A percentile compares a stretch with the other conserved stretches of the same genome.
Evolutionary conservation across 805 yeast genomes (phyloP).

Genomic region (Candida montana): DNA sequence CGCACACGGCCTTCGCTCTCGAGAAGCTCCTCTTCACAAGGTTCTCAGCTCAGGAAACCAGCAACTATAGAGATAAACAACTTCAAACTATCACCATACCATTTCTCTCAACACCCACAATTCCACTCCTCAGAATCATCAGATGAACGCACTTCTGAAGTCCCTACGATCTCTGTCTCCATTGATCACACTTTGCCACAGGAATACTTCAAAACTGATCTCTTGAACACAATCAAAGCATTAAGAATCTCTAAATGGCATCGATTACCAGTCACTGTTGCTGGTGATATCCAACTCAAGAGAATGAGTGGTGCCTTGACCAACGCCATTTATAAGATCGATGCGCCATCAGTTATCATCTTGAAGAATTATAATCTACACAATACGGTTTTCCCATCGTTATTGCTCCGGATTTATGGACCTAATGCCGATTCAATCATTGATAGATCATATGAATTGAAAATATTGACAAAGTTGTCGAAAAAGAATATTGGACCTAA

Average conservation of each 20-base stretch:
- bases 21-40: conserved; percentile 7
- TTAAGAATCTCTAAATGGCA: conserved; percentile 80
- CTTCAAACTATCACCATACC: conserved; percentile 7
- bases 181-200: conserved; percentile 74
- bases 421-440: conserved; percentile 80
- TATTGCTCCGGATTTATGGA: conserved; percentile 82
- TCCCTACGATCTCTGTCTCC: conserved; percentile 47
- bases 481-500: conserved; percentile 81
- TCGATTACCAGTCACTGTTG: conserved; percentile 28
- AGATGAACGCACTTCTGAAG: conserved; percentile 18
- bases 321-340: conserved; percentile 78
- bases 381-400: conserved; percentile 44
- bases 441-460: conserved; percentile 78
- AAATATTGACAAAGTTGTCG: conserved; percentile 67
- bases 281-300: conserved; percentile 44
- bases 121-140: not conserved
- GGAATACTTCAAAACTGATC: conserved; percentile 82
- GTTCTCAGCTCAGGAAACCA: conserved; percentile 10
- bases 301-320: conserved; percentile 93
- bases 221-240: conserved; percentile 56
- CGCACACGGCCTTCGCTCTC: conserved; percentile 13
- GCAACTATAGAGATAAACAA: conserved; percentile 8
- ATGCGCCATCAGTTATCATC: conserved; percentile 41
- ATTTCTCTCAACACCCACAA: conserved; percentile 6
- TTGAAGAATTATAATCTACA: conserved; percentile 28